phyloP scores from a whole-genome alignment of 345 rosid genomes.

The Citrus sp. region DNA sequence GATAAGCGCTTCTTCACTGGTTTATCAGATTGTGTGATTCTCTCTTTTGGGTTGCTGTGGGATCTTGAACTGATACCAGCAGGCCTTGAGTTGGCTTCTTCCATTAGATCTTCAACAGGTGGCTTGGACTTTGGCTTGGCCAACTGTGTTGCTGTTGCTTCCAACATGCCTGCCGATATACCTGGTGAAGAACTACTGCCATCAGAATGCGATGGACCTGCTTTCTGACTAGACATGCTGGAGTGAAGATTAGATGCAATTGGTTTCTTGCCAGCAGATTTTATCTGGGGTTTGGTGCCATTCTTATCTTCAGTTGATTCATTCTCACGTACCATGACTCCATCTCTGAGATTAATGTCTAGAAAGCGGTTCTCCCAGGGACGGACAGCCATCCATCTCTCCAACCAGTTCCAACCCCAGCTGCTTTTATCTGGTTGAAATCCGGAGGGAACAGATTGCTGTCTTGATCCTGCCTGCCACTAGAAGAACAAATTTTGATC shows the following conservation, averaged over 20 bases:
- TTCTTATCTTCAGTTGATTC: slow-evolving; percentile 38
- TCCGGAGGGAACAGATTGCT: slow-evolving; percentile 51
- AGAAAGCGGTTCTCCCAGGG: slow-evolving; percentile 99
- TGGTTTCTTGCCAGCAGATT: slow-evolving; percentile 49
- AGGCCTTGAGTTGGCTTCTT: slow-evolving; percentile 53
- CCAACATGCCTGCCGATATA: slow-evolving; percentile 46
- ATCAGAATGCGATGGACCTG: slow-evolving; percentile 66
- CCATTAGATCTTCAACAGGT: slow-evolving; percentile 38
- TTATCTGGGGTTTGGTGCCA: slow-evolving; percentile 50
- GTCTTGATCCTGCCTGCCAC: slow-evolving; percentile 98
- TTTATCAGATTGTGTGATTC: slow-evolving; percentile 47
- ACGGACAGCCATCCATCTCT: slow-evolving; percentile 99
- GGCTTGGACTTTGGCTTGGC: slow-evolving; percentile 56
- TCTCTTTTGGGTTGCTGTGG: slow-evolving; percentile 90
- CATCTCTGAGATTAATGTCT: slow-evolving; percentile 81
- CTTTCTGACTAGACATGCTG: slow-evolving; percentile 53
- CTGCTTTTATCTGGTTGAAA: slow-evolving; percentile 94
- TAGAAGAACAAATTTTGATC: slow-evolving; percentile 28
- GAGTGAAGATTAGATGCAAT: slow-evolving; percentile 33
- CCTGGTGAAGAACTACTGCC: slow-evolving; percentile 64
- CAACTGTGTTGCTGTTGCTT: slow-evolving; percentile 36
- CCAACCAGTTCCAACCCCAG: slow-evolving; percentile 99
- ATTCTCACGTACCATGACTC: slow-evolving; percentile 55
- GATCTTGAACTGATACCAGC: slow-evolving; percentile 55
- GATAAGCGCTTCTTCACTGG: slow-evolving; percentile 64